These are phyloP conservation scores for Aureobasidium sp. DNA, from an alignment of 2,329 filamentous ascomycete genomes.

Conservation along the genomic window DNA sequence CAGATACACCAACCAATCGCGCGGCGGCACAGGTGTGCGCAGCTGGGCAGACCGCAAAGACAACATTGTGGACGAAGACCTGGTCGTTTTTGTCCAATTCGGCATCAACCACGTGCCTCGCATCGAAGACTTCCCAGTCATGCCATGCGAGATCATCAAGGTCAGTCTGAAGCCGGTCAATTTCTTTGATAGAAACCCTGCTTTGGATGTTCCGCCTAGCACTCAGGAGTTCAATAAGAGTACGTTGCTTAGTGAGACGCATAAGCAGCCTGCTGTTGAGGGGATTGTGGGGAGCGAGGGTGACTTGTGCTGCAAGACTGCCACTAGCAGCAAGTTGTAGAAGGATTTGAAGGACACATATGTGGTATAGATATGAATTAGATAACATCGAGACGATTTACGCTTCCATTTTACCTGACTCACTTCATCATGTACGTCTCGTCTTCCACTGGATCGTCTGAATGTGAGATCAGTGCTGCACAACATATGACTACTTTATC, in stretches of 20 bases:
- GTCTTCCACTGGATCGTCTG: too few species aligned
- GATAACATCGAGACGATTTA: too few species aligned
- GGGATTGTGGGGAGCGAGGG: conserved; percentile 31
- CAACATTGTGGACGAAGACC: conserved; percentile 48
- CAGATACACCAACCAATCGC: conserved; percentile 54
- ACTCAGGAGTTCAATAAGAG: conserved; percentile 43
- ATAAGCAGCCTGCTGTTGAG: conserved; percentile 28
- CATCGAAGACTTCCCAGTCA: conserved; percentile 31
- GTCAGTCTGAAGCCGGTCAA: conserved; percentile 53
- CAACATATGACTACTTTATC: too few species aligned
- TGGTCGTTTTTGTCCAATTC: conserved; percentile 53
- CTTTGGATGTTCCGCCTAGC: conserved; percentile 51
- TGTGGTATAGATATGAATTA: too few species aligned
- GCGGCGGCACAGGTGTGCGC: conserved; percentile 43
- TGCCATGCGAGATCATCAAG: conserved; percentile 53
- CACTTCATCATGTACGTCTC: too few species aligned
- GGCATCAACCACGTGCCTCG: conserved; percentile 45
- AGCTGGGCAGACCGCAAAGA: conserved; percentile 47
- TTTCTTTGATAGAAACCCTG: conserved; percentile 54
- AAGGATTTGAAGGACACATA: neutral
- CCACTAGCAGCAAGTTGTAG: conserved; percentile 25
- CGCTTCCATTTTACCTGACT: too few species aligned
- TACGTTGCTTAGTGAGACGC: conserved; percentile 26
- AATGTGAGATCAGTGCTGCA: too few species aligned
- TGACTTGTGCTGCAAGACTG: conserved; percentile 32